These are phyloP conservation scores for Jaapia argillacea DNA, from an alignment of 768 basidiomycete genomes.

Conservation along the genomic window DNA sequence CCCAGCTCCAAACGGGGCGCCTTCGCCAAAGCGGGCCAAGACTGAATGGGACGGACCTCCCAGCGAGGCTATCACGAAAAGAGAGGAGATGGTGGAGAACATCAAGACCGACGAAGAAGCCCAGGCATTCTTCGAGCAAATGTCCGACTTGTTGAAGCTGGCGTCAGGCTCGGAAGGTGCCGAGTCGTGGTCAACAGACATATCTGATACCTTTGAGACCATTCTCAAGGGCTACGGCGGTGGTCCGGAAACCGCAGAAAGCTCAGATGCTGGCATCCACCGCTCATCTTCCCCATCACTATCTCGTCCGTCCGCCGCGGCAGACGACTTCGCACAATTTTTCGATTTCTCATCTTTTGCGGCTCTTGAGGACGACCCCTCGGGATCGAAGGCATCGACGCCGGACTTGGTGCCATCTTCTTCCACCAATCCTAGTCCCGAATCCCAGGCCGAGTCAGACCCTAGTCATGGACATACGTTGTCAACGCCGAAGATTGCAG, in stretches of 20 bases:
- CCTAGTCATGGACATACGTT: slow-evolving; percentile 34
- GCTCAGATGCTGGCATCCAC: slow-evolving; percentile 26
- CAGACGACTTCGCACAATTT: slow-evolving; percentile 46
- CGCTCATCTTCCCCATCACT: slow-evolving; percentile 14
- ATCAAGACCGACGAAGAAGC: slow-evolving; percentile 65
- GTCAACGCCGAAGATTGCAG: slow-evolving; percentile 22
- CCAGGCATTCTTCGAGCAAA: slow-evolving; percentile 46
- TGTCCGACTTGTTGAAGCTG: slow-evolving; percentile 54
- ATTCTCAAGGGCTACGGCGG: slow-evolving; percentile 45
- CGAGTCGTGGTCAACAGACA: slow-evolving; percentile 36
- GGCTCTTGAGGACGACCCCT: slow-evolving; percentile 45
- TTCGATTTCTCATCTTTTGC: slow-evolving; percentile 60
- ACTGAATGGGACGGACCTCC: slow-evolving; percentile 60
- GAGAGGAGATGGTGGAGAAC: slow-evolving; percentile 26
- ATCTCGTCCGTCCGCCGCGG: slow-evolving; percentile 14
- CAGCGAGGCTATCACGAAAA: slow-evolving; percentile 37
- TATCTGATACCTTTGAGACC: slow-evolving; percentile 52
- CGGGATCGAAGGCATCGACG: slow-evolving; percentile 56
- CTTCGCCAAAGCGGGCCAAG: slow-evolving; percentile 64
- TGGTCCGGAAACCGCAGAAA: slow-evolving; percentile 17
- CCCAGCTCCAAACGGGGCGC: slow-evolving; percentile 27
- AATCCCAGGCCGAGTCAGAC: slow-evolving; percentile 56
- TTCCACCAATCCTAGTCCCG: slow-evolving; percentile 70
- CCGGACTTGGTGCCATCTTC: slow-evolving; percentile 64
- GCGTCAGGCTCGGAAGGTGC: slow-evolving; percentile 24